A percentile compares a stretch with the other conserved stretches of the same genome.
These are phyloP conservation scores for Candida nemodendra DNA, from an alignment of 805 yeast genomes.

Conservation along the genomic window DNA sequence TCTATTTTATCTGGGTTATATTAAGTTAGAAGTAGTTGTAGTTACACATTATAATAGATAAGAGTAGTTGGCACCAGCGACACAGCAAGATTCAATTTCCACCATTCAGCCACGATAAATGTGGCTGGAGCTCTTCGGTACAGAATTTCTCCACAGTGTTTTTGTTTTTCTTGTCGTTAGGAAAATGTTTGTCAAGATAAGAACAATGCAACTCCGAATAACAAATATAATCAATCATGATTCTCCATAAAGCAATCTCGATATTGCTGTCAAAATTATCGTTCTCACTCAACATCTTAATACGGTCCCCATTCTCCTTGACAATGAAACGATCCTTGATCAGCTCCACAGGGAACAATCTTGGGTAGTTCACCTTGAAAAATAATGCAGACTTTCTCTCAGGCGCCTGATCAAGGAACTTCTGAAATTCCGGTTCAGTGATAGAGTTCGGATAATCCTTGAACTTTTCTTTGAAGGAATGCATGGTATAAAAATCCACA, in stretches of 20 bases:
- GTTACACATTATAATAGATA: no score
- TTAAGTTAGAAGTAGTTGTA: no score
- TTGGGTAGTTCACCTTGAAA: conserved; percentile 34
- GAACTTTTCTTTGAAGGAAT: conserved; percentile 24
- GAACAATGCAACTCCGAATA: conserved; percentile 26
- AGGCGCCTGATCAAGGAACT: conserved; percentile 22
- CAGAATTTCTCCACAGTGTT: conserved; percentile 22
- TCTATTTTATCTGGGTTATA: no score
- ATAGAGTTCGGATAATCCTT: conserved; percentile 21
- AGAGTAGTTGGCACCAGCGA: no score
- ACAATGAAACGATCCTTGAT: conserved; percentile 25
- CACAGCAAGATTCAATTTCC: no score
- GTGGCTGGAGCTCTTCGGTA: conserved; percentile 27
- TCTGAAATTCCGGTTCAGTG: conserved; percentile 16
- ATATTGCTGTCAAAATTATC: conserved; percentile 19
- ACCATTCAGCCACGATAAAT: conserved; percentile 29
- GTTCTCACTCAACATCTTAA: conserved; percentile 27
- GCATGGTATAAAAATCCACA: conserved; percentile 35
- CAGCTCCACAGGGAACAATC: conserved; percentile 32
- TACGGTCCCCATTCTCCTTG: conserved; percentile 34
- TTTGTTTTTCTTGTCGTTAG: conserved; percentile 13
- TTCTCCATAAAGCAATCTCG: conserved; percentile 29
- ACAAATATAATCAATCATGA: conserved; percentile 34
- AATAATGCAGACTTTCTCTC: conserved; percentile 29
- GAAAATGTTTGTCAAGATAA: conserved; percentile 27